Evolutionary conservation across 2,329 filamentous ascomycete genomes (phyloP).

Genomic region (Aspergillus brunneoviolaceus): DNA sequence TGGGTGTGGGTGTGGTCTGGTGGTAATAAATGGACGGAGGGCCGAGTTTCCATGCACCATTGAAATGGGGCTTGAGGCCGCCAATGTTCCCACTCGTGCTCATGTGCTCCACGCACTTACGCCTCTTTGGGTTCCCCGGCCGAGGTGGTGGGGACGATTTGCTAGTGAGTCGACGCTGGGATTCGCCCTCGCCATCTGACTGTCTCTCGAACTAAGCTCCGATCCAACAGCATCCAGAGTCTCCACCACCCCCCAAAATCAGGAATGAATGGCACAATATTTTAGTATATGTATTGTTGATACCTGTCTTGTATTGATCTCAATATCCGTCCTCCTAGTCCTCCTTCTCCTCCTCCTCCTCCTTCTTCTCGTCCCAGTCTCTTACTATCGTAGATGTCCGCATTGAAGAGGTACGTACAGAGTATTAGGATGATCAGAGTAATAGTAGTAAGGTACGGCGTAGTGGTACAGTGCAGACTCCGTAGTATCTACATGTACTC

Average conservation of each 20-base stretch:
- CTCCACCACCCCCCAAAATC: constrained; percentile 12
- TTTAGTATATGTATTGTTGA: neutral
- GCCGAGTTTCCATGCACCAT: constrained; percentile 13
- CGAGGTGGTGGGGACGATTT: constrained; percentile 17
- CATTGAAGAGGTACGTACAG: too few relatives aligned
- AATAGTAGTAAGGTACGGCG: too few relatives aligned
- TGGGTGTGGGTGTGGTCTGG: neutral
- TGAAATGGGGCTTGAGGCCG: constrained; percentile 19
- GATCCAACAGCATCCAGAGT: constrained; percentile 3
- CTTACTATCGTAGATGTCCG: too few relatives aligned
- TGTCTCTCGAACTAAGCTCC: constrained; percentile 7
- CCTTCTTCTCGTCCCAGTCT: too few relatives aligned
- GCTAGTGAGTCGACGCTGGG: constrained; percentile 8
- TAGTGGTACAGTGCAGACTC: too few relatives aligned
- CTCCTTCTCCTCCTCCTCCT: too few relatives aligned
- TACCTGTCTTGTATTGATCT: too few relatives aligned
- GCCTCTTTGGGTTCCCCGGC: constrained; percentile 27
- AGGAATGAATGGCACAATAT: constrained; percentile 18
- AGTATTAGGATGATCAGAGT: too few relatives aligned
- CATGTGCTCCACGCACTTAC: constrained; percentile 23
- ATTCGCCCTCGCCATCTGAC: constrained; percentile 13
- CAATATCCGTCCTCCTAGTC: too few relatives aligned
- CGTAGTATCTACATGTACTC: neutral
- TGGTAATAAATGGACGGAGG: constrained; percentile 9
- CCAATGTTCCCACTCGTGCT: constrained; percentile 25